phyloP scores from a whole-genome alignment of 164 flowering plant genomes.

The Nelumbo lutea region DNA sequence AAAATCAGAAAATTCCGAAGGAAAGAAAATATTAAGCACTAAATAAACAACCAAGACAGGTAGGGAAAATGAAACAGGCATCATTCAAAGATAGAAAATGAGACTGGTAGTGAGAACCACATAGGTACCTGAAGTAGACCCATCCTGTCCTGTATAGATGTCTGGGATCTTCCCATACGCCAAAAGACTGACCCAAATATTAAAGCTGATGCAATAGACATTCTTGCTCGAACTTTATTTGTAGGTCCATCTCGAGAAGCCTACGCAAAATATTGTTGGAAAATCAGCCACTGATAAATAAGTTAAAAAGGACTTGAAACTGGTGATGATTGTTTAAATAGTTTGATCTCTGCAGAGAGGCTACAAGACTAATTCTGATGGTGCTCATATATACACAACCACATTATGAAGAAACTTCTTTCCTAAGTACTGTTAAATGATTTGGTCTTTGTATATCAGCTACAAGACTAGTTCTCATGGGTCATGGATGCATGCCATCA shows the following conservation, averaged over 20 bases:
- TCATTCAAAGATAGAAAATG: too few species aligned
- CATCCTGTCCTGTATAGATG: conserved; percentile 97
- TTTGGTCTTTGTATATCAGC: not conserved
- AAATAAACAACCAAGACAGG: not conserved
- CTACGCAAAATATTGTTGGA: conserved; percentile 23
- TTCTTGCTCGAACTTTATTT: conserved; percentile 89
- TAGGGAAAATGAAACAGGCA: not conserved
- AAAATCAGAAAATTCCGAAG: conserved; percentile 4
- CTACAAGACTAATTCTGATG: not conserved
- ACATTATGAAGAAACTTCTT: not conserved
- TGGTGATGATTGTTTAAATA: conserved; percentile 1
- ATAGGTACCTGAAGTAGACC: conserved; percentile 87
- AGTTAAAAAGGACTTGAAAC: not conserved
- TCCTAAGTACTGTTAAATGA: not conserved
- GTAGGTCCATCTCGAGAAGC: conserved; percentile 98
- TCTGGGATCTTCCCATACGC: conserved; percentile 96
- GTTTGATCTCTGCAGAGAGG: not conserved
- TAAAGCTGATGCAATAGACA: conserved; percentile 95
- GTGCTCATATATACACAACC: not conserved
- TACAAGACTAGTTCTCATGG: not conserved
- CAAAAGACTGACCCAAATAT: conserved; percentile 99
- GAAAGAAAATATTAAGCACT: not conserved
- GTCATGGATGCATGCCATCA: not conserved
- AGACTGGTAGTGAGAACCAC: too few species aligned
- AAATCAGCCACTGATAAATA: conserved; percentile 10